These are phyloP conservation scores for Geranium brycei DNA, from an alignment of 345 rosid species.

Conservation along the genomic window DNA sequence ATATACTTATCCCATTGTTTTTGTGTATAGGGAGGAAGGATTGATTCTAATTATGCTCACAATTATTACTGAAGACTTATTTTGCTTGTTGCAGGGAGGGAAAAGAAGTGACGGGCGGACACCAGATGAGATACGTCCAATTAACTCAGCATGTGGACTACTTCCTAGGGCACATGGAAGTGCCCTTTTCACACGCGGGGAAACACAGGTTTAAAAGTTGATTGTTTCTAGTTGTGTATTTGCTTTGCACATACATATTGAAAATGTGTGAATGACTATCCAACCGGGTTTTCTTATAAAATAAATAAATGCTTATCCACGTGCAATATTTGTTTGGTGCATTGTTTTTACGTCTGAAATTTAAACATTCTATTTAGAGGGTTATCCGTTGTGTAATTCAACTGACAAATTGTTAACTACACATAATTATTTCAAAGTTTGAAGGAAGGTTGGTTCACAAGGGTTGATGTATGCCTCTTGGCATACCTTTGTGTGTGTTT, in stretches of 20 bases:
- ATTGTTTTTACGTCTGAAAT: too few relatives aligned
- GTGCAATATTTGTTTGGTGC: too few relatives aligned
- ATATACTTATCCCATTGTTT: not conserved
- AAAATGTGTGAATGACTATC: too few relatives aligned
- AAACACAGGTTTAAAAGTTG: slow-evolving; percentile 63
- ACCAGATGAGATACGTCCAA: slow-evolving; percentile 67
- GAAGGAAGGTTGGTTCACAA: too few relatives aligned
- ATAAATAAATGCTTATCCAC: too few relatives aligned
- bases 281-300: too few relatives aligned
- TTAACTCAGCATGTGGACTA: slow-evolving; percentile 75
- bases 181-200: slow-evolving; percentile 98
- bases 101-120: slow-evolving; percentile 94
- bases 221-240: not conserved
- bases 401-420: too few relatives aligned
- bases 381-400: too few relatives aligned
- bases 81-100: slow-evolving; percentile 50
- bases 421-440: too few relatives aligned
- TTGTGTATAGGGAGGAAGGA: not conserved
- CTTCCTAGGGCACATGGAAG: slow-evolving; percentile 99
- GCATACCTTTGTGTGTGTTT: not conserved
- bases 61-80: slow-evolving; percentile 8
- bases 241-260: too few relatives aligned
- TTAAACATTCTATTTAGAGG: too few relatives aligned
- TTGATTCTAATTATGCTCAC: slow-evolving; percentile 2
- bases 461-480: not conserved